Evolutionary conservation across 163 green algal species (phyloP), one percentile per base, ranked within the genome.

Genomic region (Trebouxia gelatinosa): DNA sequence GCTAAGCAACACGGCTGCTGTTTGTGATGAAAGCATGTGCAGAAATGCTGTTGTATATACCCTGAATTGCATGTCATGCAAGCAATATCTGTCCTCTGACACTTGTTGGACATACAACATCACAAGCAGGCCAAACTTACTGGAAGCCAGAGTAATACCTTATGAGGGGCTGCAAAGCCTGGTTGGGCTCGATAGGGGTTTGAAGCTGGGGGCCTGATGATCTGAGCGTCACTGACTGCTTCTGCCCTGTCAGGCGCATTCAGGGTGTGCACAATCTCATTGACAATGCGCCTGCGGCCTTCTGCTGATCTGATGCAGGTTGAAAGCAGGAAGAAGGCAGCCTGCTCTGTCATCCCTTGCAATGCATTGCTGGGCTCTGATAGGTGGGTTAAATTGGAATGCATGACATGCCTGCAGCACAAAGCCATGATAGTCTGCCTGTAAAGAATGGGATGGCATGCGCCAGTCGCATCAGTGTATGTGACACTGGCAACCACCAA

Each of bases 251-350:
- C 64, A 54, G 35, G 19, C 21, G 64, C 54, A 35, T 29, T 81
- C 50, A 97, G 83, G 5, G 83, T 83, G 6, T 74, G 29, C 7
- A 88, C 88, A 21, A 96, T 80, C 70, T 97, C 92, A 0, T 68
- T 68, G 5, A 97, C 68, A 35, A 98, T 85, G 28, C 94, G 85
- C 16, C 84, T 81, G 26, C 94, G 84, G 5, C 89, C 94, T 84
- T 98, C 94, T 21, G 85, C 81, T 0, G 92, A 98, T 40, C 93
- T 81, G 28, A 98, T 91, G 86, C 93, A 98, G 39, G 97, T 83
- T 0, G 94, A 88, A 80, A 97, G 86, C 34, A 95, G 64, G 59
- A 94, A 89, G 54, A 82, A 89, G 51, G 79, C 58, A 43, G 86
- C 82, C 38, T 80, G 80, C 38, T 88, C 75, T 26, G 78, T 75